Percentiles rank a stretch among this genome's conserved stretches.
phyloP scores from a whole-genome alignment of 2,329 filamentous ascomycete species.

The Clathrospora elynae region DNA sequence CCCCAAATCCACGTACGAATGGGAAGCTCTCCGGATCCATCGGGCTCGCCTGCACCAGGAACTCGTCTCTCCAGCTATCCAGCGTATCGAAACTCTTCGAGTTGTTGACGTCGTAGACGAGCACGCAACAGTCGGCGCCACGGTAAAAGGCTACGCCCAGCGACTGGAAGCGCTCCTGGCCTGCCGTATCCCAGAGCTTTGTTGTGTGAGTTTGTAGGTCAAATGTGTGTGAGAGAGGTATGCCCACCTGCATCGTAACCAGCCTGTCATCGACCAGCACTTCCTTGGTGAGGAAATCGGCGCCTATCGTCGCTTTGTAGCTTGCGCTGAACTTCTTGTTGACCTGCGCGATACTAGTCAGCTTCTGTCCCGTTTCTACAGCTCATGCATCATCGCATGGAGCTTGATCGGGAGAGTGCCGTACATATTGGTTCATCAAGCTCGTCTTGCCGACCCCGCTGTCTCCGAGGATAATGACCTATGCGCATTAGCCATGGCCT shows the following conservation, averaged over 20 bases:
- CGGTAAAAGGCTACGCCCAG: slow-evolving; percentile 97
- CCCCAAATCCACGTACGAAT: slow-evolving; percentile 68
- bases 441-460: slow-evolving; percentile 99
- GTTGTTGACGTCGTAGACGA: slow-evolving; percentile 99
- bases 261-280: slow-evolving; percentile 95
- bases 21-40: slow-evolving; percentile 97
- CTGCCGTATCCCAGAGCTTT: slow-evolving; percentile 96
- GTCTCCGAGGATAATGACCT: slow-evolving; percentile 99
- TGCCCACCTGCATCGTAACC: slow-evolving; percentile 91
- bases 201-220: slow-evolving; percentile 23
- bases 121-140: slow-evolving; percentile 94
- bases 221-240: slow-evolving; percentile 8
- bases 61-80: slow-evolving; percentile 98
- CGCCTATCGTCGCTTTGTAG: slow-evolving; percentile 99
- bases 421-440: slow-evolving; percentile 99
- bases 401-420: slow-evolving; percentile 40
- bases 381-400: not conserved
- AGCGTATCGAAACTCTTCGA: slow-evolving; percentile 98
- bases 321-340: slow-evolving; percentile 99
- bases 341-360: slow-evolving; percentile 65
- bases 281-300: slow-evolving; percentile 97
- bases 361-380: not conserved
- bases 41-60: slow-evolving; percentile 94
- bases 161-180: slow-evolving; percentile 96
- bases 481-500: slow-evolving; percentile 19